Evolutionary conservation across 208 protist genomes (phyloP).

Genomic region (Leishmania tropica): DNA sequence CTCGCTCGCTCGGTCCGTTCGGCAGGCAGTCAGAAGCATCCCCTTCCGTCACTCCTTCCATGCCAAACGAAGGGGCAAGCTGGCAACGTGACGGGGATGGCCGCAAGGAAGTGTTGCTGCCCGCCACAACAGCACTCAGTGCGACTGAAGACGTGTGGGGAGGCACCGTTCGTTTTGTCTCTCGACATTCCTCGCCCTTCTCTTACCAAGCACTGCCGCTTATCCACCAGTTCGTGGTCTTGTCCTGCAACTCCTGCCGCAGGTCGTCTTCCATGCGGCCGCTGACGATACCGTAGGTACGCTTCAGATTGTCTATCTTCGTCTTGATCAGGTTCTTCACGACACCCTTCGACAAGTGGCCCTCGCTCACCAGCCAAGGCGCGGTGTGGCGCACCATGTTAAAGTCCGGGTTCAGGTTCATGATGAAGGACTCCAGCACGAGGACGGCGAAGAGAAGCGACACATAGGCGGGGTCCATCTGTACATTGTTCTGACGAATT

Average conservation of each 20-base stretch:
- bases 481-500: conserved; percentile 75
- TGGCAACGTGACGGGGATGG: background rate
- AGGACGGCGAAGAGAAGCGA: conserved; percentile 91
- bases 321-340: conserved; percentile 84
- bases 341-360: conserved; percentile 81
- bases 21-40: background rate
- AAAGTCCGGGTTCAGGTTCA: conserved; percentile 91
- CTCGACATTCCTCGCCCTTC: background rate
- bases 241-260: conserved; percentile 35
- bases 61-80: background rate
- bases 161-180: background rate
- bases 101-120: background rate
- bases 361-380: conserved; percentile 89
- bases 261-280: conserved; percentile 67
- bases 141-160: background rate
- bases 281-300: conserved; percentile 54
- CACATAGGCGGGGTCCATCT: conserved; percentile 91
- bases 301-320: conserved; percentile 59
- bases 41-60: background rate
- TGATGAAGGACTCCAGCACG: conserved; percentile 92
- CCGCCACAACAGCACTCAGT: background rate
- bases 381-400: conserved; percentile 91
- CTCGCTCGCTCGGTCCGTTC: background rate
- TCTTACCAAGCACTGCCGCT: conserved; percentile 32
- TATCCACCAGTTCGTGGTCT: conserved; percentile 47